phyloP scores from a whole-genome alignment of 164 flowering plant genomes.

The Malania oleifera region DNA sequence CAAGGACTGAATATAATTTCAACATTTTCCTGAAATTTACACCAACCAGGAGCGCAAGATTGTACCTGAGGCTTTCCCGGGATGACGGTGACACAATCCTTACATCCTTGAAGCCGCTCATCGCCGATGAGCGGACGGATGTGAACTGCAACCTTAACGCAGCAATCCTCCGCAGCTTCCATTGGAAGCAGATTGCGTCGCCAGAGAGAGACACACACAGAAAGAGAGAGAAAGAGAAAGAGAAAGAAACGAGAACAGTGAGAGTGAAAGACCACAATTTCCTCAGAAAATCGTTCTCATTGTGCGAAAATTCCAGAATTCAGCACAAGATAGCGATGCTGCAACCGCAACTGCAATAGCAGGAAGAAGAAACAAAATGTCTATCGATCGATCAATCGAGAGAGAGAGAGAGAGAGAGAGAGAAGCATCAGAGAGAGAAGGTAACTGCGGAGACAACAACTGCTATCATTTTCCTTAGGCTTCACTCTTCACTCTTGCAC shows the following conservation, averaged over 20 bases:
- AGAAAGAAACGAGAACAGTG: slow-evolving; percentile 5
- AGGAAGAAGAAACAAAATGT: no score
- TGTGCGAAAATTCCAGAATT: slow-evolving; percentile 18
- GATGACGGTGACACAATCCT: slow-evolving; percentile 85
- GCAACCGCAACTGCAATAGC: no score
- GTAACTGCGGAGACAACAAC: slow-evolving; percentile 42
- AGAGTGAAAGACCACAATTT: slow-evolving; percentile 1
- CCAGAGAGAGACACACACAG: slow-evolving; percentile 1
- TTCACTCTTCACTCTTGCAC: slow-evolving; percentile 60
- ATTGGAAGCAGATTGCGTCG: slow-evolving; percentile 12
- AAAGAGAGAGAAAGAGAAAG: slow-evolving; percentile 4
- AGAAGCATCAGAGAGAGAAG: slow-evolving; percentile 3
- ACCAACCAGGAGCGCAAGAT: not conserved
- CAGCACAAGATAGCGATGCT: slow-evolving; percentile 30
- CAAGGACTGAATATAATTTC: not conserved
- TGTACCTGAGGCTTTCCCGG: slow-evolving; percentile 88
- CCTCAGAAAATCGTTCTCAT: slow-evolving; percentile 18
- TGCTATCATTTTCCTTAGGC: slow-evolving; percentile 58
- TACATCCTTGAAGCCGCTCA: slow-evolving; percentile 83
- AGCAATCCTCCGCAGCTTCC: slow-evolving; percentile 78
- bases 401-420: slow-evolving; percentile 10
- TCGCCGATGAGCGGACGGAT: slow-evolving; percentile 86
- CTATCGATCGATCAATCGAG: not conserved
- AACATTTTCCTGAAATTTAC: not conserved
- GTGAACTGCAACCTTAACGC: slow-evolving; percentile 93